phyloP scores from a whole-genome alignment of 164 flowering plant species.

The Umbilicus rupestris region DNA sequence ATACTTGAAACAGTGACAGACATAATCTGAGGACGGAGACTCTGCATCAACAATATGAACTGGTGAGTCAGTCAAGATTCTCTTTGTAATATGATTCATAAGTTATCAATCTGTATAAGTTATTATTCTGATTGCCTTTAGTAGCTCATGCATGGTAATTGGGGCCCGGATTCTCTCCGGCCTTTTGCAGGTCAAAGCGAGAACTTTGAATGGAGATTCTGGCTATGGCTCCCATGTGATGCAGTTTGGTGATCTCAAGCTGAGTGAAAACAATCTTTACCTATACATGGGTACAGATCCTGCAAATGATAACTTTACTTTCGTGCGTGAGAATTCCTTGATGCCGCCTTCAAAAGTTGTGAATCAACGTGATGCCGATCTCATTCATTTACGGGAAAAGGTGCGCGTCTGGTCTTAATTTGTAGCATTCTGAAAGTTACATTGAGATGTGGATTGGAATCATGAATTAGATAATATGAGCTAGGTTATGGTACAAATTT shows the following conservation, averaged over 20 bases:
- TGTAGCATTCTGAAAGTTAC: not conserved
- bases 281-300: conserved; percentile 3
- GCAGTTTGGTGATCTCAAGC: conserved; percentile 5
- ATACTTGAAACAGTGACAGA: conserved; percentile 46
- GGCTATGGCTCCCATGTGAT: conserved; percentile 5
- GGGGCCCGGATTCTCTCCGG: not conserved
- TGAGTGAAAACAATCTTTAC: not conserved
- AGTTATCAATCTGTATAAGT: not conserved
- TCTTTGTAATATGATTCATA: no score
- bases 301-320: not conserved
- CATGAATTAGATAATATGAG: no score
- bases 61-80: conserved; percentile 38
- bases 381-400: conserved; percentile 75
- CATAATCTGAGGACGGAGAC: conserved; percentile 69
- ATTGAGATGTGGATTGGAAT: not conserved
- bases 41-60: conserved; percentile 76
- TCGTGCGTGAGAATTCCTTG: conserved; percentile 15
- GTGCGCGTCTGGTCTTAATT: conserved; percentile 21
- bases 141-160: not conserved
- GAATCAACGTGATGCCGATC: conserved; percentile 85
- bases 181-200: not conserved
- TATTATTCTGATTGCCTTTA: not conserved
- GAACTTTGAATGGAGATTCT: conserved; percentile 2
- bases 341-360: conserved; percentile 31
- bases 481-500: no score